Evolutionary conservation across 1,284 basidiomycete genomes (phyloP).

Genomic region (Apiotrichum siamense): DNA sequence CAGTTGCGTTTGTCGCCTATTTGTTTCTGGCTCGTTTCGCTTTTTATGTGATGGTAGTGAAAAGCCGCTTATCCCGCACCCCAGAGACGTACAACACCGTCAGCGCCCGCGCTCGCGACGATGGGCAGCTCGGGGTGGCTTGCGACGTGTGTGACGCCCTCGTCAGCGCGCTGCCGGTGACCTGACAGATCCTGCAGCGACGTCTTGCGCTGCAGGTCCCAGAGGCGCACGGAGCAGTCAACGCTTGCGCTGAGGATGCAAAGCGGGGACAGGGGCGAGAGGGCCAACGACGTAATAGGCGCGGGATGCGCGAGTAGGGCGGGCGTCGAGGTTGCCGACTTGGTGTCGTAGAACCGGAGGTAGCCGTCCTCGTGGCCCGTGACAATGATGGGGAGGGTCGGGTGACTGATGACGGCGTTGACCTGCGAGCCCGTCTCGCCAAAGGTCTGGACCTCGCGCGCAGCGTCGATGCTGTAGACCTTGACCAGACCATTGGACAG

Average conservation of each 20-base stretch:
- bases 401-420: slow-evolving; percentile 84
- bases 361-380: slow-evolving; percentile 91
- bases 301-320: slow-evolving; percentile 87
- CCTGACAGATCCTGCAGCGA: slow-evolving; percentile 84
- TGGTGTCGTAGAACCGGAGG: slow-evolving; percentile 81
- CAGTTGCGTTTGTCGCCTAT: not conserved
- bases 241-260: slow-evolving; percentile 84
- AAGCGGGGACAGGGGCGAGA: slow-evolving; percentile 63
- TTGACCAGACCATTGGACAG: slow-evolving; percentile 85
- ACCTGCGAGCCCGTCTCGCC: slow-evolving; percentile 61
- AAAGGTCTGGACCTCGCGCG: slow-evolving; percentile 67
- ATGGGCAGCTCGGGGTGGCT: slow-evolving; percentile 71
- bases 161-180: slow-evolving; percentile 78
- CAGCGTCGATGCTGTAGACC: slow-evolving; percentile 80
- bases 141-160: slow-evolving; percentile 65
- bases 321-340: slow-evolving; percentile 64
- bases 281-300: slow-evolving; percentile 80
- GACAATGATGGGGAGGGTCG: slow-evolving; percentile 79
- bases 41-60: too few species aligned
- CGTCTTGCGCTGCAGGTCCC: slow-evolving; percentile 64
- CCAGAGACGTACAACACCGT: slow-evolving; percentile 86
- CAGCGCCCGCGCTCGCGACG: slow-evolving; percentile 87
- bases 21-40: too few species aligned
- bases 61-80: slow-evolving; percentile 23
- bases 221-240: slow-evolving; percentile 90